Base-by-base conservation (phyloP, 495 filamentous ascomycete genomes). In the Xylaria curta region DNA sequence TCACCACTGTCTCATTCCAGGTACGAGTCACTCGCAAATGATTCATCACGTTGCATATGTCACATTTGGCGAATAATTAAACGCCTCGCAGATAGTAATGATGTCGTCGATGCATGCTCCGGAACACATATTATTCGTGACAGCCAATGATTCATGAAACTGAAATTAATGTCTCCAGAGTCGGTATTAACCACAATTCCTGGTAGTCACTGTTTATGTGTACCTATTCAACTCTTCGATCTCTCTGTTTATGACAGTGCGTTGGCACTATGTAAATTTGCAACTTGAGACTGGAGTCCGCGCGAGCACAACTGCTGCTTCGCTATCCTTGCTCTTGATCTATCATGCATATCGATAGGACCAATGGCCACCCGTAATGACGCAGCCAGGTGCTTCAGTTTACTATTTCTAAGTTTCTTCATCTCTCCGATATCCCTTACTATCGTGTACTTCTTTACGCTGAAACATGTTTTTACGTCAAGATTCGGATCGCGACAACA, bases 381-480 rank as follows among this genome's bases (percentile, higher is more conserved):
- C 66, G 58, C 83, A n/a, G 73, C 81, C 60, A 84, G 86, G 74
- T 87, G 89, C 65, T 62, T 81, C 21, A 69, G 81, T 21, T 80
- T 90, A 3, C 78, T 90, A 8, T 36, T 82, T n/a, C 74, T 90
- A n/a, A 83, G 82, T 49, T 2, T 90, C 24, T 28, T 88, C 3
- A 77, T 89, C 58, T 79, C 92, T 5, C 90, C 89, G 0, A 17
- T 74, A 17, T 73, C 73, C 8, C 31, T 62, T 26, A 36, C 13
- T 12, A 5, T 68, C 17, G 26, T 66, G 1, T 74, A 44, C 24
- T 10, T 72, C 62, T 61, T 49, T 42, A 33, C 63, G 15, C 40
- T 74, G 38, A 15, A 53, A 5, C 60, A 63, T 15, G 8, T 6
- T 12, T 13, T 69, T 13, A 17, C n/a, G n/a, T 36, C 61, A 13